phyloP scores from a whole-genome alignment of 2,329 filamentous ascomycete species.

The Alternaria ventricosa region DNA sequence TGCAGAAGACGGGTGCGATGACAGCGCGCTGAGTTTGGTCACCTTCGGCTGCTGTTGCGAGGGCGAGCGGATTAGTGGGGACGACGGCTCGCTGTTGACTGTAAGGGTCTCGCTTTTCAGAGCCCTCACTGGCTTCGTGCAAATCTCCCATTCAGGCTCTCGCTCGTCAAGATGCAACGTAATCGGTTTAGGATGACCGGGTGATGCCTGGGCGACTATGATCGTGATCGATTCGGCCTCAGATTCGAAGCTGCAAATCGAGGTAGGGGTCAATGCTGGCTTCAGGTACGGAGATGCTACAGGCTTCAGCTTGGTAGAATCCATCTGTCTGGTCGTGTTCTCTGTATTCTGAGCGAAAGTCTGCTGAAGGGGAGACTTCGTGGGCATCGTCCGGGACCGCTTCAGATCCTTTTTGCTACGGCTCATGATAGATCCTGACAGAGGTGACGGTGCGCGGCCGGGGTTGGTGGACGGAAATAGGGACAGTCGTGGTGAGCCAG shows the following conservation, averaged over 20 bases:
- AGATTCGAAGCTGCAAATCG: slow-evolving; percentile 38
- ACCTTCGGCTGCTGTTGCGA: slow-evolving; percentile 30
- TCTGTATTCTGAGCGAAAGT: slow-evolving; percentile 23
- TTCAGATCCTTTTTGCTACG: slow-evolving; percentile 30
- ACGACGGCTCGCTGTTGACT: not conserved
- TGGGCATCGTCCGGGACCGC: slow-evolving; percentile 39
- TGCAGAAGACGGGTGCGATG: slow-evolving; percentile 38
- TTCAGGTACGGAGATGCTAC: slow-evolving; percentile 19
- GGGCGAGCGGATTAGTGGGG: slow-evolving; percentile 17
- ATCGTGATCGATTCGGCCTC: slow-evolving; percentile 39
- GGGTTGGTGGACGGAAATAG: slow-evolving; percentile 40
- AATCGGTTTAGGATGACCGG: slow-evolving; percentile 20
- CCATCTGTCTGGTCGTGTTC: slow-evolving; percentile 5
- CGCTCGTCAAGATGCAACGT: slow-evolving; percentile 31
- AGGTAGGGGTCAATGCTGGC: slow-evolving; percentile 33
- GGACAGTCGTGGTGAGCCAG: slow-evolving; percentile 39
- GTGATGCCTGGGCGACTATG: slow-evolving; percentile 24
- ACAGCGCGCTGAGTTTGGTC: slow-evolving; percentile 36
- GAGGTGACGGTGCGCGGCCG: slow-evolving; percentile 36
- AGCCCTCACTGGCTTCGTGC: slow-evolving; percentile 24
- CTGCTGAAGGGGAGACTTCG: slow-evolving; percentile 36
- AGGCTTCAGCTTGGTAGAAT: slow-evolving; percentile 12
- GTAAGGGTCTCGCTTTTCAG: slow-evolving; percentile 13
- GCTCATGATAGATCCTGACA: slow-evolving; percentile 20
- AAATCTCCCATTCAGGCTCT: slow-evolving; percentile 43